A percentile compares a stretch with the other conserved stretches of the same genome.
Conservation (phyloP, 495 filamentous ascomycete species). For the Annulohypoxylon nitens region DNA sequence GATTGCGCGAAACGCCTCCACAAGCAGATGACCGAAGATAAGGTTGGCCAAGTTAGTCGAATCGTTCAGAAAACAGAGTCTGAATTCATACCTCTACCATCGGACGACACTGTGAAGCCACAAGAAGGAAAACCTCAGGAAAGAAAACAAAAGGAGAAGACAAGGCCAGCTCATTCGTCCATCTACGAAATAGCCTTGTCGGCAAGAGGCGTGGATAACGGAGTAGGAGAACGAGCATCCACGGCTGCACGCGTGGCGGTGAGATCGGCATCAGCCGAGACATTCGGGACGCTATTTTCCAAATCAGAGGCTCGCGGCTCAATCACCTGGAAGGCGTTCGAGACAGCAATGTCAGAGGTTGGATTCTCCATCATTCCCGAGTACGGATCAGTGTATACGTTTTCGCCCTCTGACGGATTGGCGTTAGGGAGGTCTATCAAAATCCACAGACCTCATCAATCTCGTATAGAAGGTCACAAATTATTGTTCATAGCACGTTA, state of each 20-base stretch:
- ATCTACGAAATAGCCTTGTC: not conserved
- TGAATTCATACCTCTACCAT: not conserved
- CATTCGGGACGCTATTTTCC: not conserved
- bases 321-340: not conserved
- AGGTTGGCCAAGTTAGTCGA: not conserved
- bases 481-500: not conserved
- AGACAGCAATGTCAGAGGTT: not conserved
- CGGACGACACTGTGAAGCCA: not conserved
- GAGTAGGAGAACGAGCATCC: not conserved
- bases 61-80: not conserved
- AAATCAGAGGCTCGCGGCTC: constrained; percentile 6
- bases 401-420: not conserved
- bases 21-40: not conserved
- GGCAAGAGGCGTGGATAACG: not conserved
- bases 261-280: not conserved
- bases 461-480: not conserved
- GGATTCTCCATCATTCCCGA: not conserved
- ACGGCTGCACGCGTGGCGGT: not conserved
- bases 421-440: not conserved
- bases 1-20: not conserved
- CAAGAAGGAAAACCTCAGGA: not conserved
- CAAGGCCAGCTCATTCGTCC: not conserved
- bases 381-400: constrained; percentile 3
- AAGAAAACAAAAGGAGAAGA: not conserved
- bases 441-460: not conserved